Evolutionary conservation across 1,284 basidiomycete genomes (phyloP).

Genomic region (Cryptococcus depauperatus): DNA sequence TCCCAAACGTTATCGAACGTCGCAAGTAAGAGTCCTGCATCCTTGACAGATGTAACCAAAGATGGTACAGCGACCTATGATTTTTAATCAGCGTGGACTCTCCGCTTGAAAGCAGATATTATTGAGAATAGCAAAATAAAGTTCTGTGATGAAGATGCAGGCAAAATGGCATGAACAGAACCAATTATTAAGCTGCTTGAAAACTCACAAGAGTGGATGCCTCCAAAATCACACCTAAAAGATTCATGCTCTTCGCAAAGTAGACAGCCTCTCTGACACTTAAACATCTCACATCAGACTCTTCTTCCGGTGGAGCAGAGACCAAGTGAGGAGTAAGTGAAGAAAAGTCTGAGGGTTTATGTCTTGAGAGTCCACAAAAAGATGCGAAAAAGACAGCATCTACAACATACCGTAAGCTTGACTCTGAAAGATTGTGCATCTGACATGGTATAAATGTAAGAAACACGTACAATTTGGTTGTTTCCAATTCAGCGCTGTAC

Average conservation of each 20-base stretch:
- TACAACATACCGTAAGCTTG: too few species aligned
- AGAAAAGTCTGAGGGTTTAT: not conserved
- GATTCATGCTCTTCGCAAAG: conserved; percentile 87
- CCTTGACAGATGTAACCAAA: conserved; percentile 74
- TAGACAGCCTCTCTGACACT: conserved; percentile 87
- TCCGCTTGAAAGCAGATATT: not conserved
- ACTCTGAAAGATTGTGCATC: too few species aligned
- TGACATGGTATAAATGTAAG: too few species aligned
- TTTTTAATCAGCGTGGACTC: not conserved
- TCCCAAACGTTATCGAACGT: conserved; percentile 69
- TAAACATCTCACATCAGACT: conserved; percentile 51
- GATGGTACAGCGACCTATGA: conserved; percentile 62
- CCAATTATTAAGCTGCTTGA: too few species aligned
- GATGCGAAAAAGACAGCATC: conserved; percentile 94
- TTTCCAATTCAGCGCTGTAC: conserved; percentile 82
- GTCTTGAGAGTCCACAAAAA: conserved; percentile 62
- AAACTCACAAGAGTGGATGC: conserved; percentile 69
- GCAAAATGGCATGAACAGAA: not conserved
- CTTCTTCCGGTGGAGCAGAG: conserved; percentile 43
- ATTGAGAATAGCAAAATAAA: not conserved
- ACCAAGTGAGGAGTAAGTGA: conserved; percentile 20
- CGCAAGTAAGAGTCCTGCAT: conserved; percentile 77
- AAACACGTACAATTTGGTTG: conserved; percentile 80
- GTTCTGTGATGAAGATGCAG: not conserved
- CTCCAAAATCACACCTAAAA: conserved; percentile 86